These are phyloP conservation scores for Russula lepida DNA, from an alignment of 768 basidiomycete genomes.

Conservation along the genomic window DNA sequence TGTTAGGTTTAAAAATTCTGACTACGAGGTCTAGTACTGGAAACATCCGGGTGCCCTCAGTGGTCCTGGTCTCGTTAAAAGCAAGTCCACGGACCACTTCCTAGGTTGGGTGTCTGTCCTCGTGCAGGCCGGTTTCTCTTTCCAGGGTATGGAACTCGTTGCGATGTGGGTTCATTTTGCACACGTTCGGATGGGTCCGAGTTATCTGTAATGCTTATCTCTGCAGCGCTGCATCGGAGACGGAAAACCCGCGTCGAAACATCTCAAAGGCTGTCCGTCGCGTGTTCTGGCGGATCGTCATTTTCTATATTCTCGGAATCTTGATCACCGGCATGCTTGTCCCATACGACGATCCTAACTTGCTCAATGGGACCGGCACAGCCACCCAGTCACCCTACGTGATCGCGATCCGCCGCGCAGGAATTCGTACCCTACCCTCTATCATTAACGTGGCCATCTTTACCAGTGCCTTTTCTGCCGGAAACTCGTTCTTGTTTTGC, in stretches of 20 bases:
- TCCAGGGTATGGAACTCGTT: constrained; percentile 70
- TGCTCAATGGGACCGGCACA: constrained; percentile 45
- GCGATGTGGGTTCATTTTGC: constrained; percentile 40
- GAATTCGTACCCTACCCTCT: constrained; percentile 57
- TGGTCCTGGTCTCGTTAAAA: constrained; percentile 27
- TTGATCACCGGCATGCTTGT: constrained; percentile 76
- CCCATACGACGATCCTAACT: constrained; percentile 48
- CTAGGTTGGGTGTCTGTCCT: constrained; percentile 36
- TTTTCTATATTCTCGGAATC: constrained; percentile 73
- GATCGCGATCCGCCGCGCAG: constrained; percentile 65
- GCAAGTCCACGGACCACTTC: constrained; percentile 34
- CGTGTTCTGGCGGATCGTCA: constrained; percentile 71
- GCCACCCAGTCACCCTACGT: constrained; percentile 83
- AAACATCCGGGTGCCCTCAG: constrained; percentile 56
- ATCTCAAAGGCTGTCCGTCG: constrained; percentile 67
- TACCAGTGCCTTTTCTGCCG: constrained; percentile 65
- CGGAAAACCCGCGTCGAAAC: constrained; percentile 68
- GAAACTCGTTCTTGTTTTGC: constrained; percentile 56
- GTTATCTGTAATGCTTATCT: background rate
- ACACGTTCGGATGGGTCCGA: background rate
- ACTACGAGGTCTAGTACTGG: constrained; percentile 42
- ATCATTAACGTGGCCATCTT: constrained; percentile 70
- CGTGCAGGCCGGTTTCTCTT: constrained; percentile 61
- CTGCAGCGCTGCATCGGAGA: constrained; percentile 63
- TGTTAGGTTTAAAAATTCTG: background rate